phyloP scores from a whole-genome alignment of 1,284 basidiomycete genomes.

The Cryptococcus jaspeensis region DNA sequence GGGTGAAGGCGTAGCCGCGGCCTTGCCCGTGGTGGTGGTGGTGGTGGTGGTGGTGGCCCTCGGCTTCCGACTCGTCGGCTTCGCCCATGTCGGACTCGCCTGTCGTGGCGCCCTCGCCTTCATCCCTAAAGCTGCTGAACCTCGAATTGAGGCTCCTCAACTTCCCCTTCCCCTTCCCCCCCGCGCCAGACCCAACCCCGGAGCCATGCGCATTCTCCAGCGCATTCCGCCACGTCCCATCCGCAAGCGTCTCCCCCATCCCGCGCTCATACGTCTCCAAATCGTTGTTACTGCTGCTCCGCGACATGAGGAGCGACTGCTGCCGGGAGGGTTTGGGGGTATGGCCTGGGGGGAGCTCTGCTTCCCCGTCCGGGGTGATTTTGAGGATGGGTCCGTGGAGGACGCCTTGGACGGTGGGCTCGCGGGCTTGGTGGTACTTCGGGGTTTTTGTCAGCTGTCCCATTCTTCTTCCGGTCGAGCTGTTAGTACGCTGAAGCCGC shows the following conservation, averaged over 20 bases:
- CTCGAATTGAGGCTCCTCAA: constrained; percentile 6
- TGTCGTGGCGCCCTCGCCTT: background rate
- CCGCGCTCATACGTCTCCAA: constrained; percentile 14
- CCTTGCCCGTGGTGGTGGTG: too few relatives aligned
- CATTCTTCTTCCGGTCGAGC: background rate
- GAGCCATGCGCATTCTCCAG: background rate
- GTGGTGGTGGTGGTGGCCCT: background rate
- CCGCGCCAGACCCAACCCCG: background rate
- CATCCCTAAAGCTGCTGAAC: constrained; percentile 23
- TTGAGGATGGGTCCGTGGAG: constrained; percentile 31
- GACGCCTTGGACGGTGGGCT: constrained; percentile 21
- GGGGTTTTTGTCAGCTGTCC: constrained; percentile 3
- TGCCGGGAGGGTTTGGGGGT: constrained; percentile 26
- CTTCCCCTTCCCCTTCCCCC: constrained; percentile 3
- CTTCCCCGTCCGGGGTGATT: constrained; percentile 36
- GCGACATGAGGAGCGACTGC: constrained; percentile 7
- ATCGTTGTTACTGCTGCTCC: constrained; percentile 8
- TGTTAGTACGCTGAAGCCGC: too few relatives aligned
- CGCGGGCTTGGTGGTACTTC: constrained; percentile 25
- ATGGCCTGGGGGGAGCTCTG: constrained; percentile 34
- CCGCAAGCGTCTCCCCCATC: constrained; percentile 10
- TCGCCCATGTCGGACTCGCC: background rate
- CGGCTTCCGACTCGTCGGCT: background rate
- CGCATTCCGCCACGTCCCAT: constrained; percentile 22
- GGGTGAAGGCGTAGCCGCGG: too few relatives aligned